These are phyloP conservation scores for Beta corolliflora DNA, from an alignment of 179 eudicot genomes.

Conservation along the genomic window DNA sequence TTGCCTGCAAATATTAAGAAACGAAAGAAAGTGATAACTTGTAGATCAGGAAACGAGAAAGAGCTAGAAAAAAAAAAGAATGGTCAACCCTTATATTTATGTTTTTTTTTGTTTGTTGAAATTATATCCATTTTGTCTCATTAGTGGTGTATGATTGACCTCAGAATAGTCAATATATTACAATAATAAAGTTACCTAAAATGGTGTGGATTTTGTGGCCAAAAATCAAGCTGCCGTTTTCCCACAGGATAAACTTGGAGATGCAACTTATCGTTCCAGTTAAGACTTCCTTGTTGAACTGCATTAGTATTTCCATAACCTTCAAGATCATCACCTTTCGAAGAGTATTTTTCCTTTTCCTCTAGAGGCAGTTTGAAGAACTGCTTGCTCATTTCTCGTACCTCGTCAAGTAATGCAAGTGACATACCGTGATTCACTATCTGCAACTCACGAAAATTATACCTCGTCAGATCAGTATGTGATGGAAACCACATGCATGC, in stretches of 20 bases:
- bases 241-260: constrained; percentile 21
- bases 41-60: too few species aligned
- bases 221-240: constrained; percentile 2
- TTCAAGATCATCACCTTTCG: constrained; percentile 6
- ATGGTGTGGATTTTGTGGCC: constrained; percentile 15
- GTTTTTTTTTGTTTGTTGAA: too few species aligned
- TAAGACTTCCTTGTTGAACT: background rate
- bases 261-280: constrained; percentile 28
- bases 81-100: too few species aligned
- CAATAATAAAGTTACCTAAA: background rate
- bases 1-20: too few species aligned
- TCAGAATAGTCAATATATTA: too few species aligned
- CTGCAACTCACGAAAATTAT: background rate
- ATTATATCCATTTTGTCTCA: too few species aligned
- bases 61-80: too few species aligned
- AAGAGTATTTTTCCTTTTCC: constrained; percentile 21
- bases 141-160: too few species aligned
- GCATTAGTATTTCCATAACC: constrained; percentile 24
- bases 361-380: constrained; percentile 27
- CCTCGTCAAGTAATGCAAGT: constrained; percentile 24
- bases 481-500: too few species aligned
- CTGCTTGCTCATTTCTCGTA: constrained; percentile 27
- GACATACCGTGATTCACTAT: constrained; percentile 22
- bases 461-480: too few species aligned
- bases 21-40: too few species aligned